A percentile compares a stretch with the other conserved stretches of the same genome.
Evolutionary conservation across 192 early-diverging fungal genomes (phyloP).

Genomic region (Allomyces macrogynus): DNA sequence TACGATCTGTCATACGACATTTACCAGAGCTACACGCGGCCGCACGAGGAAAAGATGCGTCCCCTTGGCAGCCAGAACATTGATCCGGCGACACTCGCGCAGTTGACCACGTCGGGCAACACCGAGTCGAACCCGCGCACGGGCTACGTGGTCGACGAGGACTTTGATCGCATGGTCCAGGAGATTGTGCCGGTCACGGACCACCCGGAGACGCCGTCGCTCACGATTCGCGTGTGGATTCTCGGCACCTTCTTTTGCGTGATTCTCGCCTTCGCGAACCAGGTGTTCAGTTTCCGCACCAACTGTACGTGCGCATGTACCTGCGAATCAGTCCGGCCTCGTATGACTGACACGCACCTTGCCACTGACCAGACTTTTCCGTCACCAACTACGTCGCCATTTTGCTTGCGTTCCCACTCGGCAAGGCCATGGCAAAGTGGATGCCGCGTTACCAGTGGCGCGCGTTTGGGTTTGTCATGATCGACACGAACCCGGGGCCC

Average conservation of each 20-base stretch:
- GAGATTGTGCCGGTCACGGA: constrained; percentile 9
- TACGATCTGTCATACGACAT: too few relatives aligned
- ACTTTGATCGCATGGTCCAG: neutral
- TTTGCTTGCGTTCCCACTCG: neutral
- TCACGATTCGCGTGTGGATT: constrained; percentile 12
- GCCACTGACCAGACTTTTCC: neutral
- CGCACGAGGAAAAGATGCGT: too few relatives aligned
- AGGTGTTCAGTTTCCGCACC: neutral
- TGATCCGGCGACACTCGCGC: too few relatives aligned
- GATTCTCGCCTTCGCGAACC: neutral
- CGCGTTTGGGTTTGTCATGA: neutral
- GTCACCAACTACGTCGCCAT: neutral
- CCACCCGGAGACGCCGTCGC: constrained; percentile 8
- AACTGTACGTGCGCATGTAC: neutral
- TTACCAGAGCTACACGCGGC: too few relatives aligned
- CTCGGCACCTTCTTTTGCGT: constrained; percentile 9
- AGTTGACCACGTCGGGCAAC: too few relatives aligned
- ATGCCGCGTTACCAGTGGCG: neutral
- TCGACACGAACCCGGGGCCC: constrained; percentile 46
- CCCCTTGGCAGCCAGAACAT: too few relatives aligned
- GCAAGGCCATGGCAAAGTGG: neutral
- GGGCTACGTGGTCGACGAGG: neutral
- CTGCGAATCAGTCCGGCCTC: too few relatives aligned
- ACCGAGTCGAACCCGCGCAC: too few relatives aligned
- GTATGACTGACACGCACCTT: too few relatives aligned